These are phyloP conservation scores for Cryptococcus jaspeensis DNA, from an alignment of 1,284 basidiomycete genomes.

Conservation along the genomic window DNA sequence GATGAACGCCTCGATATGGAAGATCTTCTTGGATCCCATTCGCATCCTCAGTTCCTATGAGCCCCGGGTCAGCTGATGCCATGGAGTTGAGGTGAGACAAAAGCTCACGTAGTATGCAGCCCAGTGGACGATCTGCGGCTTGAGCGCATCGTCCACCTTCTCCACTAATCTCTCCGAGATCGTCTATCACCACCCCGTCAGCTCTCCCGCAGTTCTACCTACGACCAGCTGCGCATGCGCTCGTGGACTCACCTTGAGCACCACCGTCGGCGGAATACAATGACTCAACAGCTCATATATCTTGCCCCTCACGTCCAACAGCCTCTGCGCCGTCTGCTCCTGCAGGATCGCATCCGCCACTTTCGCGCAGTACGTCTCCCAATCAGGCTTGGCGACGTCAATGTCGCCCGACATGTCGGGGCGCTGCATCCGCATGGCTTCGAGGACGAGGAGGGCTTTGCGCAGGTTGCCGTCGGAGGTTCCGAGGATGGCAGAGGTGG, in stretches of 20 bases:
- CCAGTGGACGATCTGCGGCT: constrained; percentile 91
- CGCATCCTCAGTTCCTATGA: constrained; percentile 83
- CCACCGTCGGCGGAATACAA: constrained; percentile 92
- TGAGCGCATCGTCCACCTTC: constrained; percentile 81
- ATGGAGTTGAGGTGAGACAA: not conserved
- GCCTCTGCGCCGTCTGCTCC: constrained; percentile 85
- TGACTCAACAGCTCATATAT: constrained; percentile 95
- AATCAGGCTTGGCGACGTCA: constrained; percentile 90
- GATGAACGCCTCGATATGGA: constrained; percentile 80
- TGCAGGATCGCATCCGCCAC: constrained; percentile 90
- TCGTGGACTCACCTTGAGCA: constrained; percentile 69
- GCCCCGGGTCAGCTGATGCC: not conserved
- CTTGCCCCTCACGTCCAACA: constrained; percentile 89
- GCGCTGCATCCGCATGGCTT: constrained; percentile 95
- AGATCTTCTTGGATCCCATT: constrained; percentile 89
- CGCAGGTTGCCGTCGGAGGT: constrained; percentile 88
- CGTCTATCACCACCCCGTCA: constrained; percentile 58
- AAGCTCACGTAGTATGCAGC: constrained; percentile 85
- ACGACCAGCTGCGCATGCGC: not conserved
- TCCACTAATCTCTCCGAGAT: constrained; percentile 82
- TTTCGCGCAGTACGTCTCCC: constrained; percentile 96
- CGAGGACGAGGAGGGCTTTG: constrained; percentile 90
- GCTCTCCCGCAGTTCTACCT: not conserved
- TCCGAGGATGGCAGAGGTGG: constrained; percentile 69
- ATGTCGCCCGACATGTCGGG: constrained; percentile 70